A percentile compares a stretch with the other conserved stretches of the same genome.
Evolutionary conservation across 257 asterid genomes (phyloP).

Genomic region (Lycium ferocissimum): DNA sequence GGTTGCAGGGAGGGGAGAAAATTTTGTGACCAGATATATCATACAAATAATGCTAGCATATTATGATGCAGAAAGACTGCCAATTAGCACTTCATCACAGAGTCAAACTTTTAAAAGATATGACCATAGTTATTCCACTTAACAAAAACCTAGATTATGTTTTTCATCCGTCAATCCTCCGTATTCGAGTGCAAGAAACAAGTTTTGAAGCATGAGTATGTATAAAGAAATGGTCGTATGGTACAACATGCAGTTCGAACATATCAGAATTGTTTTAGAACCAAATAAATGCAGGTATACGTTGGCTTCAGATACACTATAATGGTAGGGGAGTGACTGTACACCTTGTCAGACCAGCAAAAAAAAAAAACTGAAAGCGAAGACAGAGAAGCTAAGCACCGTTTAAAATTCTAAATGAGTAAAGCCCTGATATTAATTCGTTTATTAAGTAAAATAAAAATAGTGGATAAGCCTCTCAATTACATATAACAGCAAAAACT

Average conservation of each 20-base stretch:
- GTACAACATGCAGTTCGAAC: not conserved
- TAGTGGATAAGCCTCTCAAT: not conserved
- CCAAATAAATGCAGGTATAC: not conserved
- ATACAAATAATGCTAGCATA: not conserved
- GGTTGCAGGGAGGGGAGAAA: not conserved
- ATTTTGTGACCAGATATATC: not conserved
- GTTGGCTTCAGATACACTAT: not conserved
- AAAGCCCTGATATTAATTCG: not conserved
- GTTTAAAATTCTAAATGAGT: not conserved
- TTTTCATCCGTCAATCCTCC: not conserved
- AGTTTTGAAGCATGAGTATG: not conserved
- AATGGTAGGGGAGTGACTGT: not conserved
- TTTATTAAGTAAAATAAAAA: not conserved
- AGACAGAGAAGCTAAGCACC: slow-evolving; percentile 6
- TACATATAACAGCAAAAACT: not conserved
- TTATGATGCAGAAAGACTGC: not conserved
- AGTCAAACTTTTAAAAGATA: not conserved
- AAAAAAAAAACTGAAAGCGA: not conserved
- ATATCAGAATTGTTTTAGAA: not conserved
- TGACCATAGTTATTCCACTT: not conserved
- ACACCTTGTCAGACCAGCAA: not conserved
- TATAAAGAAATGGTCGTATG: not conserved
- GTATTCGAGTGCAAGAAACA: not conserved
- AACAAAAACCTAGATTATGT: slow-evolving; percentile 1
- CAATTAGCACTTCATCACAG: slow-evolving; percentile 20